Conservation (phyloP, 2,329 filamentous ascomycete genomes). For the Phaeosphaeriaceae sp. region DNA sequence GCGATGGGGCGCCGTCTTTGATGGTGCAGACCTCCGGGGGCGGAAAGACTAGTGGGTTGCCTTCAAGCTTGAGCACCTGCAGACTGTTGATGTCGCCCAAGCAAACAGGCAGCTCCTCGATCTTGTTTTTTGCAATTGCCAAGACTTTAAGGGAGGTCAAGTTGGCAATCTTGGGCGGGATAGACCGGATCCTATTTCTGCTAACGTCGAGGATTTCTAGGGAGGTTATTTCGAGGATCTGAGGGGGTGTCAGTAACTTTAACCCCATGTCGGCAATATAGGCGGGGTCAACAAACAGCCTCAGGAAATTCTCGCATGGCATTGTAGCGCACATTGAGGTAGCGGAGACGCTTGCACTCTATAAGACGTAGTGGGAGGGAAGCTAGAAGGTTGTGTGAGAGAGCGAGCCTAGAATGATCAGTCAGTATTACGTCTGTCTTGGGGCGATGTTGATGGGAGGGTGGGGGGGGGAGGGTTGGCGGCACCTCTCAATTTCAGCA, state of each 20-base stretch:
- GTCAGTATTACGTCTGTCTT: conserved; percentile 8
- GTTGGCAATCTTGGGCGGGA: conserved; percentile 80
- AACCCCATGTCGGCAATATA: neutral
- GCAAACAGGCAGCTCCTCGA: conserved; percentile 82
- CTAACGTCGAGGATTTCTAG: conserved; percentile 94
- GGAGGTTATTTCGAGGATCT: conserved; percentile 86
- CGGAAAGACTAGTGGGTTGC: conserved; percentile 84
- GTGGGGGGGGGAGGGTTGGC: conserved; percentile 3
- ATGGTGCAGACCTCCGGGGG: conserved; percentile 56
- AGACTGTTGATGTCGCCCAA: conserved; percentile 89
- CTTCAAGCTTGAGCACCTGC: conserved; percentile 86
- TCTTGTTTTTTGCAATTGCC: conserved; percentile 84
- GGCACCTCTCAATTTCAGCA: conserved; percentile 72
- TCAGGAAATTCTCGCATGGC: conserved; percentile 71
- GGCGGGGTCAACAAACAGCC: conserved; percentile 57
- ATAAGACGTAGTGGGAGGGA: conserved; percentile 73
- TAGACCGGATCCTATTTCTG: conserved; percentile 78
- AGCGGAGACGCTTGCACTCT: conserved; percentile 78
- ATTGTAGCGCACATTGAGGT: conserved; percentile 82
- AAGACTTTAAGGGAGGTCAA: conserved; percentile 87
- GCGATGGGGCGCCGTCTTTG: conserved; percentile 49
- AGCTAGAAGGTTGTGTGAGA: conserved; percentile 79
- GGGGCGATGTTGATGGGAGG: neutral
- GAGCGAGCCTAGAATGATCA: conserved; percentile 65
- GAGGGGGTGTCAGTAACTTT: conserved; percentile 18